Base-by-base conservation (phyloP, 2,329 filamentous ascomycete genomes). In the Rosellinia necatrix region DNA sequence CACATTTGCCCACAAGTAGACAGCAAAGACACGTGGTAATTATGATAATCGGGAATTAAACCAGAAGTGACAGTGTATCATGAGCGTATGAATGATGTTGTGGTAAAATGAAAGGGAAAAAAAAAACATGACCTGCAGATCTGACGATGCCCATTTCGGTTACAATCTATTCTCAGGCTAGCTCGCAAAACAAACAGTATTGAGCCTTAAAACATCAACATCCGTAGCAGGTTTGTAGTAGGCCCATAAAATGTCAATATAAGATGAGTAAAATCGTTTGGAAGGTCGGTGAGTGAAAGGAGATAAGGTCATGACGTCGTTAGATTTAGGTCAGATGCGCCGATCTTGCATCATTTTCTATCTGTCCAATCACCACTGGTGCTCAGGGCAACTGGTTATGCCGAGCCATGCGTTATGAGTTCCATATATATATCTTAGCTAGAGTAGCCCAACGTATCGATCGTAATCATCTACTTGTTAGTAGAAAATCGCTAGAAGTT, bases 281-380 rank as follows among this genome's bases (percentile, higher is more conserved):
- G 3, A 34, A 8, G 12, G 27, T 1, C 9, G 32, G 35, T n/a
- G 40, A 40, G 7, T 5, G 27, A 49, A 40, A 43, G 15, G 15
- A 35, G 10, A 34, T 19, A 12, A 9, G n/a, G n/a, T 49, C 54
- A 19, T 53, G 29, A 46, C 32, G 21, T 57, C 49, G 17, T 53
- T 22, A 53, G 6, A 5, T n/a, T 24, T 10, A 40, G 34, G n/a
- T 12, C 9, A 41, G 34, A 24, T 37, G 35, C 29, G 22, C 35
- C 8, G 9, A 49, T 25, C 47, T 24, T 29, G 19, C 35, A 49
- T 30, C n/a, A 15, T 53, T 30, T 53, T 30, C 29, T 21, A 19
- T 43, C 48, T 15, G 15, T 47, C 42, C 27, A 15, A n/a, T 47
- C 35, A 29, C 32, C 8, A 42, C 15, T 9, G 15, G 30, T 17